Percentiles rank a stretch among this genome's conserved stretches.
These are phyloP conservation scores for Pleurotus tuoliensis DNA, from an alignment of 768 basidiomycete genomes.

Conservation along the genomic window DNA sequence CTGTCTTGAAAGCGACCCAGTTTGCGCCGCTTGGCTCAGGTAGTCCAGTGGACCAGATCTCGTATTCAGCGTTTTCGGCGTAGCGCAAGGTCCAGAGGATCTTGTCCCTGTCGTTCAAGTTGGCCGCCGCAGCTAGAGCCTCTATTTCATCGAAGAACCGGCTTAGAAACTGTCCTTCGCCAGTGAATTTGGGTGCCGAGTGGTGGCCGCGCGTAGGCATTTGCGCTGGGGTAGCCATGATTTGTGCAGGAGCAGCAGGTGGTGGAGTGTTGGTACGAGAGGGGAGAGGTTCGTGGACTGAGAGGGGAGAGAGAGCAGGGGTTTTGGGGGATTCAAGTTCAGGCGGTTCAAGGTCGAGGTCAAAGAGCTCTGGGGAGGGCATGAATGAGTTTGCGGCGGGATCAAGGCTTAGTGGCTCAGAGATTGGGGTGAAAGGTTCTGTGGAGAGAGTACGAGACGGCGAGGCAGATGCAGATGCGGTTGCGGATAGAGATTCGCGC, in stretches of 20 bases:
- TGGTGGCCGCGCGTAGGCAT: conserved; percentile 1
- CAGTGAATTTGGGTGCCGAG: background rate
- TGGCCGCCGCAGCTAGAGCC: background rate
- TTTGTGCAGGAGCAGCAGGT: background rate
- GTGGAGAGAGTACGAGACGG: background rate
- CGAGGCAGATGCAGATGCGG: background rate
- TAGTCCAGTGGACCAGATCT: background rate
- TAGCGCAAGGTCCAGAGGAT: background rate
- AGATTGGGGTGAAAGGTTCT: background rate
- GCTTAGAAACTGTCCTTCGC: background rate
- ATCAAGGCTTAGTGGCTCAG: background rate
- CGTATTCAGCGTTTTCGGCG: background rate
- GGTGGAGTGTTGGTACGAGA: background rate
- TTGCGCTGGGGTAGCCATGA: background rate
- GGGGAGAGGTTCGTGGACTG: background rate
- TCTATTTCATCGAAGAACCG: background rate
- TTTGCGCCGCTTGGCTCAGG: background rate
- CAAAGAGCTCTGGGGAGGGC: background rate
- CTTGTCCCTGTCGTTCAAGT: background rate
- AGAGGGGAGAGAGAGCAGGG: background rate
- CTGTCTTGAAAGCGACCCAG: conserved; percentile 1
- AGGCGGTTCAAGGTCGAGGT: background rate
- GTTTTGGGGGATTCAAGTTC: background rate
- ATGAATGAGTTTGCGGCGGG: background rate
- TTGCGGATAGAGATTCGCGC: background rate